Base-by-base conservation (phyloP, 2,329 filamentous ascomycete species). In the Mollisia scopiformis region DNA sequence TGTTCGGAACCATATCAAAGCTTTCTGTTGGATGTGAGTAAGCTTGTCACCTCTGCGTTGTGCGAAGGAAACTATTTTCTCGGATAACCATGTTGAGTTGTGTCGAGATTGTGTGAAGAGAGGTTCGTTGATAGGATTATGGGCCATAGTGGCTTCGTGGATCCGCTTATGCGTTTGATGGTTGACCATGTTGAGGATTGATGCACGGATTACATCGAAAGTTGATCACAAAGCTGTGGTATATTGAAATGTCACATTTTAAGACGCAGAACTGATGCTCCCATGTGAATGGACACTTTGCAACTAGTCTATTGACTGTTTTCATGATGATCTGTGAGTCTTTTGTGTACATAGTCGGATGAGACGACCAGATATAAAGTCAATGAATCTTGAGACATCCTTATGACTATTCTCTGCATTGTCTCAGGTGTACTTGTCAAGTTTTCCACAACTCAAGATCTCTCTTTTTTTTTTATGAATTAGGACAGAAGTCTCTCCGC, bases 21-120 rank as follows among this genome's bases (percentile, higher is more conserved):
- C 61, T 25, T 47, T 37, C 2, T 54, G 53, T 35, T 62, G 57
- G 4, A 56, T 52, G 5, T 39, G 46, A 4, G 27, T 30, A 25
- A 62, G 61, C 1, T 23, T 8, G 19, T 49, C 23, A 6, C 57
- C 56, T 8, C 61, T 49, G 6, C 50, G 19, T 37, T 49, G 35
- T 4, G 61, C 56, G 49, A 57, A 59, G 4, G 25, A 2, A 6
- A 59, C 25, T 6, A 49, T 37, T 56, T 43, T 58, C 19, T 59
- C 50, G 2, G 57, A 43, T 1, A 62, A 53, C 31, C 50, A 56
- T 0, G 13, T 49, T n/a, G 61, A 27, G 21, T 54, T 57, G 21
- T 62, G 61, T 13, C 53, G n/a, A 19, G 39, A 33, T 37, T 53
- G 33, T 11, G 37, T 54, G 25, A 59, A 59, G 39, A 55, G 11